A percentile compares a stretch with the other conserved stretches of the same genome.
These are phyloP conservation scores for Orbilia quercus DNA, from an alignment of 2,329 filamentous ascomycete genomes.

Conservation along the genomic window DNA sequence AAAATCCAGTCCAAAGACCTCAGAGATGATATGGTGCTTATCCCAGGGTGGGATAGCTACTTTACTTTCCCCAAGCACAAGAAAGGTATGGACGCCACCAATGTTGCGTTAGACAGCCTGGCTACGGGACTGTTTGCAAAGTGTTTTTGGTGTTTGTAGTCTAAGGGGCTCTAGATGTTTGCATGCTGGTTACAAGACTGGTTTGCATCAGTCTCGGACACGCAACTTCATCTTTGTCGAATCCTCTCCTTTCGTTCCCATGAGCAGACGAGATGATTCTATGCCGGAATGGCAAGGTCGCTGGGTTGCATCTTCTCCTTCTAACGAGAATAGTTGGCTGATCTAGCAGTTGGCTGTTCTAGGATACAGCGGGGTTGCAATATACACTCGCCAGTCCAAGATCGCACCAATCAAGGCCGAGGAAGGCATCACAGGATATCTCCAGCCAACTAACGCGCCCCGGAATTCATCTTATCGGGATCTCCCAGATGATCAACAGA, in stretches of 20 bases:
- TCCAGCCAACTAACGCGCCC: conserved; percentile 77
- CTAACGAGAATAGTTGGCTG: conserved; percentile 7
- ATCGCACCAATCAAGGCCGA: conserved; percentile 90
- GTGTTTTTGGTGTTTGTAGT: not conserved
- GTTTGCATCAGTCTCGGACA: too few relatives aligned
- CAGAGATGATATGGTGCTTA: conserved; percentile 92
- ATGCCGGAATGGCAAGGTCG: too few relatives aligned
- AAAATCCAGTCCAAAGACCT: conserved; percentile 96
- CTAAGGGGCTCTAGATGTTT: not conserved
- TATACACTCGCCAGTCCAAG: conserved; percentile 88
- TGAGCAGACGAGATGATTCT: too few relatives aligned
- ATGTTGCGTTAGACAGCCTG: not conserved
- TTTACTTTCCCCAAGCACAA: conserved; percentile 94
- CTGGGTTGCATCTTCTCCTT: too few relatives aligned
- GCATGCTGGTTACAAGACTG: too few relatives aligned
- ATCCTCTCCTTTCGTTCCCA: too few relatives aligned
- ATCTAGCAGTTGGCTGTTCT: conserved; percentile 19
- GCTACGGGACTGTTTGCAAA: too few relatives aligned
- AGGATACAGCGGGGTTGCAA: conserved; percentile 96
- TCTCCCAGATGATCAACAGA: conserved; percentile 77
- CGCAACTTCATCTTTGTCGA: too few relatives aligned
- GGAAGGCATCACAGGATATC: conserved; percentile 87
- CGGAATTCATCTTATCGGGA: conserved; percentile 74
- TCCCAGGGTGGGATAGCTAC: conserved; percentile 94
- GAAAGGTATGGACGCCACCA: conserved; percentile 72